phyloP scores from a whole-genome alignment of 1,284 basidiomycete species.

The Volvariella volvacea region DNA sequence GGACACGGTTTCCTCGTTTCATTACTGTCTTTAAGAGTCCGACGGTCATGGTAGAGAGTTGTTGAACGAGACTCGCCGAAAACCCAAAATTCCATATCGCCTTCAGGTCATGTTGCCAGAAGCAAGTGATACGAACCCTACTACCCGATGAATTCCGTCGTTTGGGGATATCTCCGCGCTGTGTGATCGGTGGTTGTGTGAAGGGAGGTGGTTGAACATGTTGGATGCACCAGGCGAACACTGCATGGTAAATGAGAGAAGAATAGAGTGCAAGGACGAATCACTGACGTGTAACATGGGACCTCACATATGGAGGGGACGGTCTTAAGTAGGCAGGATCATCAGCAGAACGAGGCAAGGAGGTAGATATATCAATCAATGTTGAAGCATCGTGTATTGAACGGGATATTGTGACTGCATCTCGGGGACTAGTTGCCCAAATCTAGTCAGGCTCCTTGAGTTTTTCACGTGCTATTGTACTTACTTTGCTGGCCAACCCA shows the following conservation, averaged over 20 bases:
- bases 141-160: slow-evolving; percentile 27
- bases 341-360: slow-evolving; percentile 87
- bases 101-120: slow-evolving; percentile 95
- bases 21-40: slow-evolving; percentile 75
- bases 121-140: slow-evolving; percentile 76
- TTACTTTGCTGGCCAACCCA: slow-evolving; percentile 96
- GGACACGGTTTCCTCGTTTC: slow-evolving; percentile 68
- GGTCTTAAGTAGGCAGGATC: slow-evolving; percentile 93
- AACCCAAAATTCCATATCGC: slow-evolving; percentile 79
- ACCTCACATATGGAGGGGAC: slow-evolving; percentile 91
- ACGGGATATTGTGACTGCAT: slow-evolving; percentile 89
- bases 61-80: slow-evolving; percentile 51
- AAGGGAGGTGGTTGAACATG: slow-evolving; percentile 38
- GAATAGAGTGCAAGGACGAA: slow-evolving; percentile 3
- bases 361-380: slow-evolving; percentile 90
- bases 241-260: slow-evolving; percentile 27
- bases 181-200: slow-evolving; percentile 15
- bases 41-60: slow-evolving; percentile 76
- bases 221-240: slow-evolving; percentile 94
- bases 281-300: slow-evolving; percentile 71
- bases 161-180: slow-evolving; percentile 14
- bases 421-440: slow-evolving; percentile 60
- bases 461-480: slow-evolving; percentile 22
- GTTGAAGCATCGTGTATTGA: slow-evolving; percentile 77
- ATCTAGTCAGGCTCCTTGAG: slow-evolving; percentile 11